These are phyloP conservation scores for Colletotrichum horii DNA, from an alignment of 2,329 filamentous ascomycete genomes.

Conservation along the genomic window DNA sequence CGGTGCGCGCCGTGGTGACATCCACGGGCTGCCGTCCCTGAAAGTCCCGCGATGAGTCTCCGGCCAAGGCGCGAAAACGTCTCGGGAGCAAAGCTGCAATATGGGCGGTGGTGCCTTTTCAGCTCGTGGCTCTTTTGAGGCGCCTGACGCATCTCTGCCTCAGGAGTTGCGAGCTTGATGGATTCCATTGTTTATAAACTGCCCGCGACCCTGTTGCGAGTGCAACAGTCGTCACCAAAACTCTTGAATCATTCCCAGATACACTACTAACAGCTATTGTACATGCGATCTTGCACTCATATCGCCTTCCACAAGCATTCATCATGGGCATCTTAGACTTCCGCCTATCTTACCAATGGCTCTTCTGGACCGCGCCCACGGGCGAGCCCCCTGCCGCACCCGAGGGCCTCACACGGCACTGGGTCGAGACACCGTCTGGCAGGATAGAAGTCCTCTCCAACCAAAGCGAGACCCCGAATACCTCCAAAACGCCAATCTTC, in stretches of 20 bases:
- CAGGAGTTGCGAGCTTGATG: background rate
- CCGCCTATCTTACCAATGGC: conserved; percentile 35
- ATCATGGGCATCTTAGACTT: conserved; percentile 27
- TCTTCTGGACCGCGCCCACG: conserved; percentile 33
- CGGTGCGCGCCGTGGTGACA: background rate
- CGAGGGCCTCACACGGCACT: conserved; percentile 45
- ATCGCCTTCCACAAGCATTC: background rate
- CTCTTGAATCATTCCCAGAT: background rate
- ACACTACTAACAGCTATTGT: background rate
- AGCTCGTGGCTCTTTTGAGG: background rate
- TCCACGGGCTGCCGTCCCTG: background rate
- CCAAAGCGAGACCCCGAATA: conserved; percentile 27
- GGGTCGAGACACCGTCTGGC: conserved; percentile 48
- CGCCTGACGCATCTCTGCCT: background rate
- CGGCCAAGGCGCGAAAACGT: conserved; percentile 1
- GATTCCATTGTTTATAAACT: background rate
- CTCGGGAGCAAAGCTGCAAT: background rate
- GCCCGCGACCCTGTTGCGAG: background rate
- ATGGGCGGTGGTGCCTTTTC: background rate
- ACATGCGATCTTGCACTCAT: background rate
- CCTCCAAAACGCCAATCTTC: conserved; percentile 43
- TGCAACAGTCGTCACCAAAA: background rate
- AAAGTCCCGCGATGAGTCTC: conserved; percentile 12
- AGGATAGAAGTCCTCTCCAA: conserved; percentile 54
- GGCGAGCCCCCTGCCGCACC: conserved; percentile 36